Conservation (phyloP, 2,329 filamentous ascomycete genomes). For the Colletotrichum sp. region DNA sequence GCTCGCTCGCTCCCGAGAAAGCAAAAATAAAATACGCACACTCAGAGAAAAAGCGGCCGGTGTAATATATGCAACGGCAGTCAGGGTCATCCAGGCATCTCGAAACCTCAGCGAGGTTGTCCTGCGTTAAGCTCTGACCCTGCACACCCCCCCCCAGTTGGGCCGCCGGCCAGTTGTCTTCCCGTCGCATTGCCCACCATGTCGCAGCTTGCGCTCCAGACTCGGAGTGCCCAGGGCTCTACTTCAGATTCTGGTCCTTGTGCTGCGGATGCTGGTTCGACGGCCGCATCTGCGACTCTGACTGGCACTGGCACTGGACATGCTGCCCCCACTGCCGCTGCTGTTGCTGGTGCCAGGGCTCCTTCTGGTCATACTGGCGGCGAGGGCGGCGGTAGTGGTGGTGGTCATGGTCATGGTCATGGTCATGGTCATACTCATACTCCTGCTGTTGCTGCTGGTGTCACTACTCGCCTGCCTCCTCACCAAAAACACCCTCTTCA, state of each 20-base stretch:
- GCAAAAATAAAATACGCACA: neutral
- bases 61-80: constrained; percentile 50
- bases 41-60: constrained; percentile 5
- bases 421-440: neutral
- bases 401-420: neutral
- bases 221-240: constrained; percentile 43
- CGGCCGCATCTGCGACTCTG: neutral
- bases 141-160: constrained; percentile 28
- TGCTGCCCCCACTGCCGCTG: neutral
- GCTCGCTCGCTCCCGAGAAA: constrained; percentile 15
- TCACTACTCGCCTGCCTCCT: constrained; percentile 17
- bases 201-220: constrained; percentile 56
- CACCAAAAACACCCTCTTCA: constrained; percentile 22
- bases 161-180: constrained; percentile 25
- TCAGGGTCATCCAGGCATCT: constrained; percentile 47
- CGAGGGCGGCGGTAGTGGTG: neutral
- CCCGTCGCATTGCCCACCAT: constrained; percentile 51
- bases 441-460: neutral
- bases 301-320: neutral
- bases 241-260: constrained; percentile 32
- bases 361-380: neutral
- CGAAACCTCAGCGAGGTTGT: constrained; percentile 37
- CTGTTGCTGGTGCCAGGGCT: neutral
- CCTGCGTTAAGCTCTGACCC: constrained; percentile 38
- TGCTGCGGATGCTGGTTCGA: constrained; percentile 10